Evolutionary conservation across 495 filamentous ascomycete genomes (phyloP), one percentile per base, ranked within the genome.

Genomic region (Echria macrotheca): DNA sequence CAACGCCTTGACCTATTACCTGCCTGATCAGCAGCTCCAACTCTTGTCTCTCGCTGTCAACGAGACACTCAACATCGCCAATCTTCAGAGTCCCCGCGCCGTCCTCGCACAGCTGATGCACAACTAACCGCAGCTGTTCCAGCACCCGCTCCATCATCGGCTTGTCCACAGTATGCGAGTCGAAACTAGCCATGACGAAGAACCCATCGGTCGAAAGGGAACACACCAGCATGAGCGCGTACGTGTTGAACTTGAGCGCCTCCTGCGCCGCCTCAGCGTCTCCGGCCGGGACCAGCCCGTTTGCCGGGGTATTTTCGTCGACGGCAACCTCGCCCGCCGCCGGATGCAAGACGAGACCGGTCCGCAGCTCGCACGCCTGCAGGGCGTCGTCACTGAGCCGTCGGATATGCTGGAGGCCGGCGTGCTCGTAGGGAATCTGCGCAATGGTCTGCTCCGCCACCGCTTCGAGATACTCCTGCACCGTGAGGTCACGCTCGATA

Each of bases 381-480:
- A 77, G 69, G 2, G 83, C 77, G 52, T 86, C 82, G 0, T 67
- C 55, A 54, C 75, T 79, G 29, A 86, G 69, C 17, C 73, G 71
- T 47, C 77, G 69, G 50, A 89, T 89, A 44, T 85, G 74, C 60
- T 85, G 81, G 59, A 89, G 69, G 6, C 85, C 85, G 56, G 78
- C 72, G 37, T 86, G 82, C 61, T 89, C 77, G 57, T 81, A 80
- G 0, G 80, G 73, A 4, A 81, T 78, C 2, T 75, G 72, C 1
- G 68, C 65, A 15, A 79, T 60, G 19, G 74, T 70, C 11, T 73
- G 64, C 32, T 77, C 67, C 38, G 85, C 79, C 2, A 88, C 66
- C 0, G 61, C 38, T 25, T 73, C 69, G 6, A 83, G 60, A 50
- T 64, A 72, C n/a, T 68, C 60, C 4, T 49, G 42, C 0, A 68